phyloP scores from a whole-genome alignment of 441 rosid species.

The Euphorbia schlechtendalii region DNA sequence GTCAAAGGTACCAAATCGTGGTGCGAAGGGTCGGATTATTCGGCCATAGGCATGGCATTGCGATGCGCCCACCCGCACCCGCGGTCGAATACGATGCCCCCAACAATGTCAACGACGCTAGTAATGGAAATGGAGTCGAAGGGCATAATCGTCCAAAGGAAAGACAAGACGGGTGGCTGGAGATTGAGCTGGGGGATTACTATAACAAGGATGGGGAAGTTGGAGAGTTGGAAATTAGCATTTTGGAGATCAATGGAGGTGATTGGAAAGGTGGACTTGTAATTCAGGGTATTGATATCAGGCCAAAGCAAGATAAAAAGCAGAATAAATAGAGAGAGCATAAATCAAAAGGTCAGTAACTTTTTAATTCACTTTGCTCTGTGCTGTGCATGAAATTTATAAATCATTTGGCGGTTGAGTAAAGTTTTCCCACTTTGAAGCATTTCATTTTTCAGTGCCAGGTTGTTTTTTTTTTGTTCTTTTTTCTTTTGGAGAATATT shows the following conservation, averaged over 20 bases:
- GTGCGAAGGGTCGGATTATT: constrained; percentile 3
- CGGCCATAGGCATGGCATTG: not conserved
- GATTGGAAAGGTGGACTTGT: constrained; percentile 33
- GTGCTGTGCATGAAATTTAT: no score
- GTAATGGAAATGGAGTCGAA: no score
- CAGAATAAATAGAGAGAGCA: not conserved
- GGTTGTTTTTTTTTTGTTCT: no score
- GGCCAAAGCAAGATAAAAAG: constrained; percentile 26
- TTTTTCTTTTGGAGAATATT: no score
- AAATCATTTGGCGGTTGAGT: no score
- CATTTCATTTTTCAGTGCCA: no score
- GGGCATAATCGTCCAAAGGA: not conserved
- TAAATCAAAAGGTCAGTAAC: no score
- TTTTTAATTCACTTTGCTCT: no score
- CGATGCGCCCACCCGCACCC: not conserved
- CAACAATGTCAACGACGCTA: no score
- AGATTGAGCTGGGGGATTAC: not conserved
- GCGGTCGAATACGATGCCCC: not conserved
- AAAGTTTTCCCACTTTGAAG: no score
- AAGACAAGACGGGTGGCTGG: not conserved
- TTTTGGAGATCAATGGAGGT: constrained; percentile 23
- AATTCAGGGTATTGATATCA: constrained; percentile 41
- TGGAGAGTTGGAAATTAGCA: constrained; percentile 32
- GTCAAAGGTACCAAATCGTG: not conserved
- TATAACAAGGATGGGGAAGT: not conserved